phyloP scores from a whole-genome alignment of 441 rosid genomes.

The Gossypium trilobum region DNA sequence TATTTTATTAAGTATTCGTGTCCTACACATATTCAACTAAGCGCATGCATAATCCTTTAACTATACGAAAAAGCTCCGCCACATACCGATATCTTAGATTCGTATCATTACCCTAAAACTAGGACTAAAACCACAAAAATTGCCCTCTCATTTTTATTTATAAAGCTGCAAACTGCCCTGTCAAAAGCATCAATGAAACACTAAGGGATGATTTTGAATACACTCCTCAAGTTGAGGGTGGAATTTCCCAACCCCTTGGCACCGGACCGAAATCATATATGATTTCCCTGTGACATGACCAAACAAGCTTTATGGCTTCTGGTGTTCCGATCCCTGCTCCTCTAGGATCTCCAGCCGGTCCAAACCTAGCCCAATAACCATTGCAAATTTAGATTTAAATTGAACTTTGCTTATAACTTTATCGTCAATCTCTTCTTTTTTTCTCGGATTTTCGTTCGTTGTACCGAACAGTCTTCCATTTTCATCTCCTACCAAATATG shows the following conservation, averaged over 20 bases:
- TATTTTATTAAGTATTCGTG: too few relatives aligned
- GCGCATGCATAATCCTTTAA: not conserved
- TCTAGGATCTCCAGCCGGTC: constrained; percentile 96
- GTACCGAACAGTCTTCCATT: not conserved
- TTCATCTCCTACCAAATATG: not conserved
- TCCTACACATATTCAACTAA: not conserved
- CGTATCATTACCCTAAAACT: not conserved
- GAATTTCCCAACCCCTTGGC: constrained; percentile 65
- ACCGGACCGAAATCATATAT: constrained; percentile 82
- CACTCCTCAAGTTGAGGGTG: constrained; percentile 56
- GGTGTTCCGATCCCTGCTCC: constrained; percentile 99
- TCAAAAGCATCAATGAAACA: not conserved
- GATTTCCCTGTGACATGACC: constrained; percentile 96
- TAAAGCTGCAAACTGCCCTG: not conserved
- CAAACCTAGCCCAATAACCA: constrained; percentile 50
- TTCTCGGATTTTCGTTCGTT: not conserved
- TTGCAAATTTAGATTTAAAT: not conserved
- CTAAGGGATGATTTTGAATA: not conserved
- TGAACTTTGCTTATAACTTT: not conserved
- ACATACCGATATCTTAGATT: not conserved
- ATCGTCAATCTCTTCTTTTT: not conserved
- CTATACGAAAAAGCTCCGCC: not conserved
- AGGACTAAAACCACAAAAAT: not conserved
- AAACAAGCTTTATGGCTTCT: constrained; percentile 89
- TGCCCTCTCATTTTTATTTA: not conserved